A percentile compares a stretch with the other conserved stretches of the same genome.
phyloP scores from a whole-genome alignment of 345 rosid species.

The Angophora floribunda region DNA sequence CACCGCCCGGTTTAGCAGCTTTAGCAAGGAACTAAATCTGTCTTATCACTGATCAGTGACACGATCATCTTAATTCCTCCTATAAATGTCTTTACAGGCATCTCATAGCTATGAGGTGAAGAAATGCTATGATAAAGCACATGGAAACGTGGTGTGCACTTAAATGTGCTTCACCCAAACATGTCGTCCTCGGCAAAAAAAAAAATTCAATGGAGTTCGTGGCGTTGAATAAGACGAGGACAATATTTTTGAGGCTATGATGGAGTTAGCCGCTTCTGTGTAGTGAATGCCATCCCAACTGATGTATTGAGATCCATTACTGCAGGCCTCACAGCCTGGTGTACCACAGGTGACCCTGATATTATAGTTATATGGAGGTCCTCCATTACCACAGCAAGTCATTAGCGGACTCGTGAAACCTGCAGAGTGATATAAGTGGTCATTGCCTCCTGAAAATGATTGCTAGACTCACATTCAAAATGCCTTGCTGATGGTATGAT shows the following conservation, averaged over 20 bases:
- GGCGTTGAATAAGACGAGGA: slow-evolving; percentile 59
- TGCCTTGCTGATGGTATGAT: neutral
- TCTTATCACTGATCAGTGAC: neutral
- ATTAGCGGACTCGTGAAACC: slow-evolving; percentile 64
- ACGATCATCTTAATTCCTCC: neutral
- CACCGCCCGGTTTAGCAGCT: neutral
- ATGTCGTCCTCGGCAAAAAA: slow-evolving; percentile 28
- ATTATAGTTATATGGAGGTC: slow-evolving; percentile 76
- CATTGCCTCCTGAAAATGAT: neutral
- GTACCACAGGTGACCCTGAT: slow-evolving; percentile 53
- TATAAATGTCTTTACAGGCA: neutral
- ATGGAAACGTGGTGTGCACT: neutral
- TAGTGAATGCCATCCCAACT: slow-evolving; percentile 85
- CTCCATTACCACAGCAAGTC: slow-evolving; percentile 90
- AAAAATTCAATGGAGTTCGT: slow-evolving; percentile 35
- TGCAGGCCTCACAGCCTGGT: slow-evolving; percentile 34
- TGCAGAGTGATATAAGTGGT: slow-evolving; percentile 2
- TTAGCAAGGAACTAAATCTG: neutral
- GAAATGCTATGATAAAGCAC: neutral
- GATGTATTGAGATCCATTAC: slow-evolving; percentile 30
- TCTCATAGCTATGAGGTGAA: neutral
- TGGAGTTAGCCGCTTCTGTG: slow-evolving; percentile 63
- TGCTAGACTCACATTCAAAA: neutral
- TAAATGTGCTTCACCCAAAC: neutral
- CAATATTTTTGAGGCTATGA: slow-evolving; percentile 48